Base-by-base conservation (phyloP, 1,284 basidiomycete species). In the Rhodotorula sp. region DNA sequence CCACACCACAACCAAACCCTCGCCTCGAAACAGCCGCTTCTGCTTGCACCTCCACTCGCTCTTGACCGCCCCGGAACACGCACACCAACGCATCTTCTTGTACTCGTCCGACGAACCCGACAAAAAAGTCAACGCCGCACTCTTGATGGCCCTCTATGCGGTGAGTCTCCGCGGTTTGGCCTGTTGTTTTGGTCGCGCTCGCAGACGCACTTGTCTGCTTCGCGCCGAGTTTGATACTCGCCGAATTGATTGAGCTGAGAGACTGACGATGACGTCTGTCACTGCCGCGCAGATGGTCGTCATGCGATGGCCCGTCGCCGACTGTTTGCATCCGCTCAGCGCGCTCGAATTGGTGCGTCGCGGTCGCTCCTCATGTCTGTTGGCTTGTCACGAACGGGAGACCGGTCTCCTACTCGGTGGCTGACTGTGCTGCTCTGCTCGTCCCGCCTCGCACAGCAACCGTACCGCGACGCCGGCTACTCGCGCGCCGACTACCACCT, bases 201-300 rank as follows among this genome's bases (percentile, higher is more conserved):
- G 34, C 23, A 34, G 16, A 34, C 34, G 34, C 19, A 34, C 28
- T 15, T 19, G 21, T 2, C 12, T 28, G 14, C 0, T 2, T 2
- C 23, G 23, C n/a, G 49, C 5, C 21, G 2, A 34, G 2, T n/a
- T 62, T 28, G 16, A n/a, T n/a, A n/a, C n/a, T n/a, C n/a, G n/a
- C n/a, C n/a, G n/a, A n/a, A n/a, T n/a, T n/a, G n/a, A n/a, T n/a
- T n/a, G n/a, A n/a, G n/a, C n/a, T n/a, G n/a, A 6, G 38, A 8
- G 16, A 47, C 31, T 48, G 47, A 61, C 28, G 0, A 10, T 12
- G 1, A 19, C n/a, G n/a, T n/a, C n/a, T n/a, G n/a, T n/a, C n/a
- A n/a, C n/a, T n/a, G n/a, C n/a, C n/a, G n/a, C 16, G 45, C 79
- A 97, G 93, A 90, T 98, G 87, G 93, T 98, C 74, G 93, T 98